A percentile compares a stretch with the other conserved stretches of the same genome.
phyloP scores from a whole-genome alignment of 1,139 yeast species.

The Sugiyamaella sp. region DNA sequence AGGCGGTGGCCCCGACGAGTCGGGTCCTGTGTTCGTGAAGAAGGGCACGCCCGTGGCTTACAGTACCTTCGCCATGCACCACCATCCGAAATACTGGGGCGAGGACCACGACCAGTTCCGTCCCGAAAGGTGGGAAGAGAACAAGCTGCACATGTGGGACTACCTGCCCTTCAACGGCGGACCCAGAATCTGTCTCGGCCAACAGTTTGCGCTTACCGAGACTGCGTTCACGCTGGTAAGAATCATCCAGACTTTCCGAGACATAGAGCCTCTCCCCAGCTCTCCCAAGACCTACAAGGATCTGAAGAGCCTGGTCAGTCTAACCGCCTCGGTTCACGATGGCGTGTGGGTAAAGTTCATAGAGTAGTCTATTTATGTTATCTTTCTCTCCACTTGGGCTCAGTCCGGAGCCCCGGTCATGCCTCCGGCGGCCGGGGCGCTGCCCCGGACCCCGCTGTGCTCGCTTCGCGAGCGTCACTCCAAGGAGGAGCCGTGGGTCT shows the following conservation, averaged over 20 bases:
- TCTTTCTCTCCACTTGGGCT: background rate
- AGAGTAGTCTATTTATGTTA: background rate
- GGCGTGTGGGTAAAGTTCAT: constrained; percentile 17
- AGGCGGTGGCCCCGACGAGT: constrained; percentile 55
- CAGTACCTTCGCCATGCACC: constrained; percentile 51
- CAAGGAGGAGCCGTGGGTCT: background rate
- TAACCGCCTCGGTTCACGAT: constrained; percentile 19
- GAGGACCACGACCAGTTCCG: constrained; percentile 51
- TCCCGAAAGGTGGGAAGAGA: constrained; percentile 55
- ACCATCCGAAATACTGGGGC: constrained; percentile 51
- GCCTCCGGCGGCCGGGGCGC: too few relatives aligned
- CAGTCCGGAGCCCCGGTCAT: background rate
- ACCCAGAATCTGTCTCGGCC: constrained; percentile 62
- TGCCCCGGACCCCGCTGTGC: too few relatives aligned
- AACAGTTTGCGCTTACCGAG: constrained; percentile 61
- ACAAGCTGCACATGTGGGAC: constrained; percentile 46
- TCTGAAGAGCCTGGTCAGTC: constrained; percentile 11
- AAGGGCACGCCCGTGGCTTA: constrained; percentile 55
- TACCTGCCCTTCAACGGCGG: constrained; percentile 63
- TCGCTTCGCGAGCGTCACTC: too few relatives aligned
- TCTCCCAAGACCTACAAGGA: constrained; percentile 2
- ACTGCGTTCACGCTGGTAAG: constrained; percentile 53
- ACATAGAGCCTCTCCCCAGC: constrained; percentile 19
- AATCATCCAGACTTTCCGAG: constrained; percentile 42
- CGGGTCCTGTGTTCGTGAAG: constrained; percentile 49